Conservation (phyloP, 805 yeast species). For the Brettanomyces bruxellensis region DNA sequence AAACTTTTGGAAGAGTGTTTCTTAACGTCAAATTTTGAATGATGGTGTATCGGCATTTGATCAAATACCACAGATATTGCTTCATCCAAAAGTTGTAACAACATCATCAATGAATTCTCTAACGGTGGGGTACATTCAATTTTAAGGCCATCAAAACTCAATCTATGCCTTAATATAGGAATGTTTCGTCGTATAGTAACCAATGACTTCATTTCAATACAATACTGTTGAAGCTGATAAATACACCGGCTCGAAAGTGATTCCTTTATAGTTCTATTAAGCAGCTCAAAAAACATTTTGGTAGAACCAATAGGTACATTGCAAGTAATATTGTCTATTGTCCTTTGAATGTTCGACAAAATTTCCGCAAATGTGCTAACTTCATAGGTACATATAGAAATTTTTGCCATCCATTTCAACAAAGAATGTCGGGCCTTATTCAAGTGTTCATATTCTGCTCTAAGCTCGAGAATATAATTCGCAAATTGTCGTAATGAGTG, state of each 20-base stretch:
- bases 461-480: conserved; percentile 19
- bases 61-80: too few relatives aligned
- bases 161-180: too few relatives aligned
- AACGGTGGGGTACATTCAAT: too few relatives aligned
- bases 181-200: too few relatives aligned
- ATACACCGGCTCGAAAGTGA: conserved; percentile 22
- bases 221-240: too few relatives aligned
- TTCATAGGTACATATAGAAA: neutral
- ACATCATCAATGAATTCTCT: too few relatives aligned
- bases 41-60: too few relatives aligned
- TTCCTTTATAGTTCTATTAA: conserved; percentile 22
- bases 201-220: too few relatives aligned
- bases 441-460: conserved; percentile 22
- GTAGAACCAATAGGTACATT: conserved; percentile 20
- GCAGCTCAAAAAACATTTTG: conserved; percentile 14
- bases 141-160: too few relatives aligned
- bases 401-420: neutral
- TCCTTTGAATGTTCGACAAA: conserved; percentile 23
- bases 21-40: too few relatives aligned
- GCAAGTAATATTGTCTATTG: conserved; percentile 26
- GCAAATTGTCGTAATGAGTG: conserved; percentile 22
- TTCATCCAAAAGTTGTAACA: too few relatives aligned
- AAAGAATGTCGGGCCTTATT: conserved; percentile 15
- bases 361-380: neutral
- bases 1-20: too few relatives aligned